These are phyloP conservation scores for Aspergillus versicolor DNA, from an alignment of 2,329 filamentous ascomycete species.

Conservation along the genomic window DNA sequence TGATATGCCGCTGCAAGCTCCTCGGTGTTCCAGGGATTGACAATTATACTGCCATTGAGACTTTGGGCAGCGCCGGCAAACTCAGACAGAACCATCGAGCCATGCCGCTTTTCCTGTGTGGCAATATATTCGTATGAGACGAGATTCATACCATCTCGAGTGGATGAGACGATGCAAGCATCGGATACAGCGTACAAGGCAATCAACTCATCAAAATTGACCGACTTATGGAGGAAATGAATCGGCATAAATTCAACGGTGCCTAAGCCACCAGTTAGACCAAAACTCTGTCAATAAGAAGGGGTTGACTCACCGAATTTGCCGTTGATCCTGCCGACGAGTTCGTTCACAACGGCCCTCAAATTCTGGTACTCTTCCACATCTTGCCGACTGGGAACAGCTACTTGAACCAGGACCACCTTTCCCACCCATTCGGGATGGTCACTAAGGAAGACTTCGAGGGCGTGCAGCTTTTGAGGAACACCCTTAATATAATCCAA, in stretches of 20 bases:
- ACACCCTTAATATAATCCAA: slow-evolving; percentile 99
- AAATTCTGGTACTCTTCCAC: slow-evolving; percentile 98
- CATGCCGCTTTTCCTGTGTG: slow-evolving; percentile 84
- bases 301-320: slow-evolving; percentile 44
- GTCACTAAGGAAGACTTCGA: slow-evolving; percentile 95
- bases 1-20: slow-evolving; percentile 91
- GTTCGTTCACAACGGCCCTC: slow-evolving; percentile 90
- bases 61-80: slow-evolving; percentile 95
- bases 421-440: slow-evolving; percentile 98
- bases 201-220: slow-evolving; percentile 90
- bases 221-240: slow-evolving; percentile 96
- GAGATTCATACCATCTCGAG: slow-evolving; percentile 98
- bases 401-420: slow-evolving; percentile 93
- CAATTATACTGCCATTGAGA: slow-evolving; percentile 86
- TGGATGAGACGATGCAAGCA: slow-evolving; percentile 88
- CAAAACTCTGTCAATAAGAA: not conserved
- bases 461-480: slow-evolving; percentile 92
- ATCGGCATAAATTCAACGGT: slow-evolving; percentile 99
- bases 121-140: slow-evolving; percentile 99
- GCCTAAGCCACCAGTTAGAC: slow-evolving; percentile 46
- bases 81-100: slow-evolving; percentile 91
- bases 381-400: slow-evolving; percentile 89
- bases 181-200: slow-evolving; percentile 91
- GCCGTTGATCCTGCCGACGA: slow-evolving; percentile 95
- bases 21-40: slow-evolving; percentile 98